Evolutionary conservation across 257 asterid genomes (phyloP), one percentile per base, ranked within the genome.

Genomic region (Solanum clarkiae): DNA sequence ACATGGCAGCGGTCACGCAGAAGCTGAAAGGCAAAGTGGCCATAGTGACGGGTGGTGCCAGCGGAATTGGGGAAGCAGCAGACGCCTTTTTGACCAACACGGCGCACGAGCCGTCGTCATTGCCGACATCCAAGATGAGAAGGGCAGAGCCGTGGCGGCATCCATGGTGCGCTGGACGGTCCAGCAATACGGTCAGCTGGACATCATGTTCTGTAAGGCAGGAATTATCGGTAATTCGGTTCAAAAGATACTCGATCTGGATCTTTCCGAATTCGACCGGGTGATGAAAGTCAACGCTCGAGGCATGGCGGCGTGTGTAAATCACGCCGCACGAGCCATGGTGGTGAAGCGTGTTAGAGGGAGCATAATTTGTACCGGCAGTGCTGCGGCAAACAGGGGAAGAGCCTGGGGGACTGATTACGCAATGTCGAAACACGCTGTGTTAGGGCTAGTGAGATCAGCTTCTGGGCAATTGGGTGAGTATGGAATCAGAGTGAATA

Each of bases 51-150:
- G 92, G 92, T 14, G 92, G 91, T n/a, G 92, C 91, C 40, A 90
- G 90, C 53, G 92, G 93, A 74, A 86, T 90, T 2, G 93, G 93
- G 47, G 91, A 86, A 84, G 93, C 82, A 8, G 85, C 92, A 2
- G 90, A 47, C 88, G 85, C 7, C 86, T 80, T 68, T 90, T 92
- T 11, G 93, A 88, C 80, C 80, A 81, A 6, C 86, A 86, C 80
- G 94, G 93, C 13, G 91, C 91, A 2, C 89, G 88, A 0, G 90
- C 87, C 12, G 94, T 90, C 47, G 90, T 92, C 74, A 91, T 93
- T 5, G 93, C 90, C 7, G 95, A 91, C 44, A 69, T 89, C 42
- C 94, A 92, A 36, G 86, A 88, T 0, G 89, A 87, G 24, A 89
- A 83, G 49, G 93, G 94, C 82, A 68, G 20, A 3, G 22, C 77